Evolutionary conservation across 257 asterid species (phyloP), one percentile per base, ranked within the genome.

Genomic region (Fraxinus americana): DNA sequence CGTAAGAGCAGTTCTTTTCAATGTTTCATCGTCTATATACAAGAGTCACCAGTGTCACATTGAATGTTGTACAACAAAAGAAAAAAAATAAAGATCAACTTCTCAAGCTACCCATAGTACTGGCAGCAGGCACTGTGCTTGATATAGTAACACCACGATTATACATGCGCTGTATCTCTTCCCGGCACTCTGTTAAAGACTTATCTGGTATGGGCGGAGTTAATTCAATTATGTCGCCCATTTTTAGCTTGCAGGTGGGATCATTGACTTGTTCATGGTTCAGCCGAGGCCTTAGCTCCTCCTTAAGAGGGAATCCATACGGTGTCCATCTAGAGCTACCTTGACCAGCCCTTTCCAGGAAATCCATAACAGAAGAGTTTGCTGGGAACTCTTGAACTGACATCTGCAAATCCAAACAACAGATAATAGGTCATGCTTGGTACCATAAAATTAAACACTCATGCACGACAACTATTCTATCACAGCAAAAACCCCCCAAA

Each of bases 171-270:
- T 92, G 96, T 59, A 96, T 93, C 90, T 96, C 97, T 80, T 93
- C 97, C 82, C 98, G 87, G 83, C 90, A 96, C 74, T 80, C 92
- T 0, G 84, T 88, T 87, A 96, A 82, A 0, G 97, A 92, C 77
- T 93, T 92, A 14, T 91, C 96, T 1, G 98, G 94, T 63, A 96
- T 88, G 17, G 98, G 87, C 3, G 97, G 97, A 77, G 97, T 92
- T 78, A 96, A 69, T 78, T 96, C 99, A 80, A 93, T 91, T 45
- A 96, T 93, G 32, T 96, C 99, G 2, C 99, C 99, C 99, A 96
- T 96, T 70, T 88, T 87, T 59, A 96, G 89, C 87, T 90, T 92
- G 88, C 92, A 86, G 19, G 81, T 78, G 1, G 96, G 97, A 75
- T 96, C 97, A 29, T 72, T 84, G 23, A 96, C 87, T 0, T 95